phyloP scores from a whole-genome alignment of 257 asterid species.

The Plantago elongata region DNA sequence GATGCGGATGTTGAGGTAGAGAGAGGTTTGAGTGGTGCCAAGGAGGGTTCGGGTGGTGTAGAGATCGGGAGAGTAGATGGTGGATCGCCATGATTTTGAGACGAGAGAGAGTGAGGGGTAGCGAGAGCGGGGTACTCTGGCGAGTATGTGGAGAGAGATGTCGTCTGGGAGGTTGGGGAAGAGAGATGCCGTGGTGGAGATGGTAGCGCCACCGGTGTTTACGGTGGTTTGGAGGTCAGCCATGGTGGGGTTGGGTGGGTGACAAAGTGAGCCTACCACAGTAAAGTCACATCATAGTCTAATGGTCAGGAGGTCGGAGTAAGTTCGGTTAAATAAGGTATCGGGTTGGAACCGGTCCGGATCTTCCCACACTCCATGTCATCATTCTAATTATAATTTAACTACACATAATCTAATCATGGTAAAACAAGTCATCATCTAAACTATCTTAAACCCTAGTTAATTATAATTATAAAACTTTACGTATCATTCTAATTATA shows the following conservation, averaged over 20 bases:
- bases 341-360: too few relatives aligned
- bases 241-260: conserved; percentile 26
- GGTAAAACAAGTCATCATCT: too few relatives aligned
- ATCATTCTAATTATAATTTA: too few relatives aligned
- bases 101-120: conserved; percentile 62
- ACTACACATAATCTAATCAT: too few relatives aligned
- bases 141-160: conserved; percentile 61
- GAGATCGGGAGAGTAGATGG: conserved; percentile 44
- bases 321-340: too few relatives aligned
- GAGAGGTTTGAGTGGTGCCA: conserved; percentile 44
- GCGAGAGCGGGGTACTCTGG: conserved; percentile 57
- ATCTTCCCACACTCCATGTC: too few relatives aligned
- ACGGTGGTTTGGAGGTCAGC: conserved; percentile 20
- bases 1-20: conserved; percentile 55
- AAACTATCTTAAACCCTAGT: too few relatives aligned
- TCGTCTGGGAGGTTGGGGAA: conserved; percentile 76
- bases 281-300: too few relatives aligned
- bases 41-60: conserved; percentile 59
- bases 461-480: too few relatives aligned
- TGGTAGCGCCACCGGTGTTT: conserved; percentile 8
- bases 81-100: conserved; percentile 68
- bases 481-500: too few relatives aligned
- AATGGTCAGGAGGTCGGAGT: too few relatives aligned
- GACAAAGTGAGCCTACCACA: too few relatives aligned
- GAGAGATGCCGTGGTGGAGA: conserved; percentile 21